phyloP scores from a whole-genome alignment of 345 rosid genomes.

The Conringia planisiliqua region DNA sequence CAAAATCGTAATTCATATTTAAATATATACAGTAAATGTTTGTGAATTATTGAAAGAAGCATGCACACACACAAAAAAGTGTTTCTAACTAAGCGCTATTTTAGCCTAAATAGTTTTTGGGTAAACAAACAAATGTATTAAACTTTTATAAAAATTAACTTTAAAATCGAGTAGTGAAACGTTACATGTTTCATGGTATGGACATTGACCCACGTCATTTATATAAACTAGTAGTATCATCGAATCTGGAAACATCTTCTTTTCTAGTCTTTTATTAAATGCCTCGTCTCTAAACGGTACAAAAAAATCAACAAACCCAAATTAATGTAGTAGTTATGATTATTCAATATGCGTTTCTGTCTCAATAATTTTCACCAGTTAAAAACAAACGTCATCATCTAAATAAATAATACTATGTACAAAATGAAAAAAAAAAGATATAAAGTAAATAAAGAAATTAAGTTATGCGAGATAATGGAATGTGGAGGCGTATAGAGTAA shows the following conservation, averaged over 20 bases:
- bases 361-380: conserved; percentile 14
- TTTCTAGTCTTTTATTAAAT: conserved; percentile 7
- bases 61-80: background rate
- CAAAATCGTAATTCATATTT: background rate
- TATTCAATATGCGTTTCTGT: conserved; percentile 9
- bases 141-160: background rate
- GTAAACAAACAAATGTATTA: background rate
- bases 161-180: background rate
- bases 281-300: conserved; percentile 8
- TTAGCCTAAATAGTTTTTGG: background rate
- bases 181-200: background rate
- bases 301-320: conserved; percentile 9
- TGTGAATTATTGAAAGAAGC: background rate
- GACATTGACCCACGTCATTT: conserved; percentile 5
- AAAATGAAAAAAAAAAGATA: background rate
- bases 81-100: background rate
- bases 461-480: conserved; percentile 6
- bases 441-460: background rate
- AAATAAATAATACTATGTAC: background rate
- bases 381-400: background rate
- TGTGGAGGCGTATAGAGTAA: conserved; percentile 18
- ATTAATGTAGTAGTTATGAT: conserved; percentile 15
- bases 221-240: background rate
- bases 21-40: background rate
- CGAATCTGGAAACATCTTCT: conserved; percentile 1